These are phyloP conservation scores for Perkinsus chesapeaki DNA, from an alignment of 169 alveolate genomes.

Conservation along the genomic window DNA sequence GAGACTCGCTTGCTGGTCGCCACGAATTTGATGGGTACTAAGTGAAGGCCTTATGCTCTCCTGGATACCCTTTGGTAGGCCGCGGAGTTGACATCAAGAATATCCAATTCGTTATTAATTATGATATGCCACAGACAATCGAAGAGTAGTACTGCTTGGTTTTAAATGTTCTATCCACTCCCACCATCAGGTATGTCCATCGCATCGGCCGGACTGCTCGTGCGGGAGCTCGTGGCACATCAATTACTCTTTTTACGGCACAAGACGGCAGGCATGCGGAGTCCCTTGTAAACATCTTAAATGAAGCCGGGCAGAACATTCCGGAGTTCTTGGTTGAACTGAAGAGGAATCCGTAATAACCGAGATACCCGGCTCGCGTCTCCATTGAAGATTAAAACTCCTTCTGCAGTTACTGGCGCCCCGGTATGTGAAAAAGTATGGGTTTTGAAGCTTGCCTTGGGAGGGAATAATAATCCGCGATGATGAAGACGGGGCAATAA, in stretches of 20 bases:
- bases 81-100: slow-evolving; percentile 79
- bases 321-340: background rate
- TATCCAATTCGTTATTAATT: slow-evolving; percentile 69
- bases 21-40: background rate
- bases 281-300: background rate
- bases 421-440: background rate
- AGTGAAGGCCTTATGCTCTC: background rate
- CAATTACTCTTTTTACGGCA: slow-evolving; percentile 23
- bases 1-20: background rate
- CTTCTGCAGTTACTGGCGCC: background rate
- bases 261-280: background rate
- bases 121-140: slow-evolving; percentile 78
- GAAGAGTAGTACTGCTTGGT: slow-evolving; percentile 50
- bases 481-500: background rate
- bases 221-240: slow-evolving; percentile 79
- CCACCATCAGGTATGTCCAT: slow-evolving; percentile 79
- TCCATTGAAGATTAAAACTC: too few relatives aligned
- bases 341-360: background rate
- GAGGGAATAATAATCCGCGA: background rate
- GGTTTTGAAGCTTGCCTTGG: too few relatives aligned
- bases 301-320: background rate
- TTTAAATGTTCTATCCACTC: too few relatives aligned
- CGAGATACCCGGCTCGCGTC: background rate
- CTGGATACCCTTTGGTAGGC: slow-evolving; percentile 26
- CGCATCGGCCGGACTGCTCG: slow-evolving; percentile 87